phyloP scores from a whole-genome alignment of 257 asterid species.

The Galeopsis tetrahit region DNA sequence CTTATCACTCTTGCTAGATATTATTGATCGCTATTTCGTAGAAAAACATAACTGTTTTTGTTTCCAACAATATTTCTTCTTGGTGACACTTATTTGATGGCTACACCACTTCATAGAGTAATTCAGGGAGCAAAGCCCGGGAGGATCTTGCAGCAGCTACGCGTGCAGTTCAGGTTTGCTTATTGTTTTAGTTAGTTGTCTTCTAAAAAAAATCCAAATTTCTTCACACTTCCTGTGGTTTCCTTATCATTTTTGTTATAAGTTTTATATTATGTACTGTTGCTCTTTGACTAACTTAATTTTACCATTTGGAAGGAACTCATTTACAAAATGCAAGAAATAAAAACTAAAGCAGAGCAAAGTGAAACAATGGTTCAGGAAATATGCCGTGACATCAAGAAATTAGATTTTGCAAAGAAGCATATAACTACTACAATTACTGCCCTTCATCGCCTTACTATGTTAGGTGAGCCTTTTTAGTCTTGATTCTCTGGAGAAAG shows the following conservation, averaged over 20 bases:
- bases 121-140: constrained; percentile 95
- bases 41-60: background rate
- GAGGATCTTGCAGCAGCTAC: constrained; percentile 99
- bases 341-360: constrained; percentile 97
- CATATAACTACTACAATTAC: constrained; percentile 96
- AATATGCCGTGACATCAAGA: constrained; percentile 98
- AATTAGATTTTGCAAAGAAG: constrained; percentile 97
- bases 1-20: constrained; percentile 19
- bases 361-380: constrained; percentile 99
- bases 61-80: constrained; percentile 25
- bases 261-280: constrained; percentile 15
- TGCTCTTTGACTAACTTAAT: constrained; percentile 30
- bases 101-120: constrained; percentile 61
- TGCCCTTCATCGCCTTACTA: constrained; percentile 98
- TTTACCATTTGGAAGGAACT: constrained; percentile 68
- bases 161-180: constrained; percentile 83
- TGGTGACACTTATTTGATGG: constrained; percentile 30
- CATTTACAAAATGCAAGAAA: constrained; percentile 93
- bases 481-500: constrained; percentile 35
- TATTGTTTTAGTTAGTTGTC: constrained; percentile 31
- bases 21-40: constrained; percentile 15
- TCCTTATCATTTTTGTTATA: constrained; percentile 27
- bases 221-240: constrained; percentile 23
- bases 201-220: constrained; percentile 9
- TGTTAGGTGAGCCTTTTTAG: constrained; percentile 76